phyloP scores from a whole-genome alignment of 495 filamentous ascomycete genomes.

The Cryomyces antarcticus region DNA sequence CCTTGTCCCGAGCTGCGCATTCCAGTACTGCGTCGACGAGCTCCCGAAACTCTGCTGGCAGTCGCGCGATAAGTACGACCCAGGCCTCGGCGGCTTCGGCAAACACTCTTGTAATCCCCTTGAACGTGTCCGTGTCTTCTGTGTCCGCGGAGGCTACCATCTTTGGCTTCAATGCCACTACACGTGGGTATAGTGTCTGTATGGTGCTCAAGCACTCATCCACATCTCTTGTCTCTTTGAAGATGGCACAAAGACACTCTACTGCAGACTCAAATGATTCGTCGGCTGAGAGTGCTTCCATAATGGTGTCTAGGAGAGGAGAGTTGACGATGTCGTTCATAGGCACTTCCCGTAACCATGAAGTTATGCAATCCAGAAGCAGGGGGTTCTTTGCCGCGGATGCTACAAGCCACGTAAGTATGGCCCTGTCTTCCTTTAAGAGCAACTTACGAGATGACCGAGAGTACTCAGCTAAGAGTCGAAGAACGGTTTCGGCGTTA shows the following conservation, averaged over 20 bases:
- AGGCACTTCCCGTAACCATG: conserved; percentile 85
- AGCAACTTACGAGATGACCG: conserved; percentile 61
- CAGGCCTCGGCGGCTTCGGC: conserved; percentile 88
- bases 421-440: not conserved
- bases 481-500: conserved; percentile 71
- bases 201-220: conserved; percentile 70
- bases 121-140: conserved; percentile 75
- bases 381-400: conserved; percentile 70
- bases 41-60: conserved; percentile 61
- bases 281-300: conserved; percentile 55
- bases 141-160: conserved; percentile 53
- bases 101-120: conserved; percentile 72
- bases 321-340: conserved; percentile 67
- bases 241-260: conserved; percentile 79
- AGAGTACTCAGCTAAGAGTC: conserved; percentile 68
- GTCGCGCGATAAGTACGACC: conserved; percentile 71
- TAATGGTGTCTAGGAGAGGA: conserved; percentile 58
- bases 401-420: conserved; percentile 10
- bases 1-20: conserved; percentile 68
- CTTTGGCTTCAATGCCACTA: conserved; percentile 60
- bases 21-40: conserved; percentile 82
- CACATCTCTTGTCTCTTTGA: conserved; percentile 82
- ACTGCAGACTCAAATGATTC: conserved; percentile 73
- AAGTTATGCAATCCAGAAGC: conserved; percentile 83
- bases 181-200: conserved; percentile 60